Conservation (phyloP, 2,329 filamentous ascomycete species). For the Pseudogymnoascus sp. region DNA sequence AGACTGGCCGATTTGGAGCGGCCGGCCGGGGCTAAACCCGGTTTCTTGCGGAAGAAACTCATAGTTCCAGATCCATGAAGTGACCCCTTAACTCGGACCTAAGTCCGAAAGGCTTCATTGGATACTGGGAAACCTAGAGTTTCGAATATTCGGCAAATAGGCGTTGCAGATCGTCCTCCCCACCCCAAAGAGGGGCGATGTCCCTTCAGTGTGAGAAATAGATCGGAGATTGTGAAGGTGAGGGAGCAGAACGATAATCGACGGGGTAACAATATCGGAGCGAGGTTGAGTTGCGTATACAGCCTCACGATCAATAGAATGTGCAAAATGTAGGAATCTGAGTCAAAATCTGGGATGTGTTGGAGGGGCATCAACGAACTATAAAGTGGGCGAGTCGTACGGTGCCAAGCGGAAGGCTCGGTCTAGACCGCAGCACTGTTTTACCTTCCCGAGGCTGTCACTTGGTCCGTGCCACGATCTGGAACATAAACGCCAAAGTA, state of each 20-base stretch:
- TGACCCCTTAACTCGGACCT: background rate
- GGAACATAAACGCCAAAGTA: background rate
- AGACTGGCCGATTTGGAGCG: background rate
- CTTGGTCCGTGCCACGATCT: background rate
- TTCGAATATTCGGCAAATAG: background rate
- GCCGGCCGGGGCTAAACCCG: background rate
- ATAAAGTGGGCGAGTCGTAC: slow-evolving; percentile 2
- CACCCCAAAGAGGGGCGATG: background rate
- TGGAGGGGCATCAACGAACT: background rate
- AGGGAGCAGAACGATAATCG: background rate
- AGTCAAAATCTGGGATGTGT: background rate
- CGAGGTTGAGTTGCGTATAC: background rate
- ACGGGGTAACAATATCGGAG: background rate
- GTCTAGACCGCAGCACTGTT: slow-evolving; percentile 1
- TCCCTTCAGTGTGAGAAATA: background rate
- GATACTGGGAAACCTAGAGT: background rate
- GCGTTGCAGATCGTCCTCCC: background rate
- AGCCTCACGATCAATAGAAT: background rate
- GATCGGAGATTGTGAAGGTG: background rate
- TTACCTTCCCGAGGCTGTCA: background rate
- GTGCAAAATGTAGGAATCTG: background rate
- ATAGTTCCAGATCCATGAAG: background rate
- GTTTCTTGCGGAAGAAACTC: background rate
- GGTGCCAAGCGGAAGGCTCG: slow-evolving; percentile 2
- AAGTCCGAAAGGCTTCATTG: background rate